Evolutionary conservation across 495 filamentous ascomycete genomes (phyloP), one percentile per base, ranked within the genome.

Genomic region (Aspergillus egyptiacus): DNA sequence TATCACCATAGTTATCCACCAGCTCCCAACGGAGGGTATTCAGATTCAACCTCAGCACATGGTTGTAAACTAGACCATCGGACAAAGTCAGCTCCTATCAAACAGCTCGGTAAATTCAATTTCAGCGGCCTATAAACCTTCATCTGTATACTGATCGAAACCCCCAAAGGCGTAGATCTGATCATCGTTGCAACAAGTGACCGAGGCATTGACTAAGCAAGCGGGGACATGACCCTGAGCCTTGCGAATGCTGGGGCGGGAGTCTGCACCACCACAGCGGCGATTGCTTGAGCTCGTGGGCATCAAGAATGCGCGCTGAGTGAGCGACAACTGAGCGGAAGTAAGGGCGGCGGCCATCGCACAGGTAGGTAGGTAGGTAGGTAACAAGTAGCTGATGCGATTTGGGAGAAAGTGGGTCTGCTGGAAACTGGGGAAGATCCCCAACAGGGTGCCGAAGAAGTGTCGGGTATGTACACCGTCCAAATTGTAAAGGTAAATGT

Each of bases 141-240:
- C 93, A 65, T 98, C 93, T 7, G 93, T 97, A 61, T 93, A 97
- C 63, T 96, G 91, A 61, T 98, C 93, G 57, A 98, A 98, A n/a
- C 93, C 93, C 10, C 93, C 93, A 70, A 98, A 98, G 20, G 91
- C 93, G 68, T 96, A 96, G 56, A 98, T 96, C 62, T 87, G 81
- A 68, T 96, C 90, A 66, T 95, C 87, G 36, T 89, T 88, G 60
- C 91, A 95, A 66, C 95, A 96, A 14, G 93, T 97, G 43, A 97
- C 90, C 11, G 94, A 96, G 46, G 93, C 93, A 74, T 96, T 97
- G 45, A 97, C 91, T 32, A 98, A 78, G 60, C 93, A 96, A 40
- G 94, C 89, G 7, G 95, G 91, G 43, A 89, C 75, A 65, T 93
- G 87, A 32, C 93, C 93, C 41, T 88, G 75, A 5, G 85, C 86